Evolutionary conservation across 352 stramenopile species (phyloP).

Genomic region (Phytophthora europaea): DNA sequence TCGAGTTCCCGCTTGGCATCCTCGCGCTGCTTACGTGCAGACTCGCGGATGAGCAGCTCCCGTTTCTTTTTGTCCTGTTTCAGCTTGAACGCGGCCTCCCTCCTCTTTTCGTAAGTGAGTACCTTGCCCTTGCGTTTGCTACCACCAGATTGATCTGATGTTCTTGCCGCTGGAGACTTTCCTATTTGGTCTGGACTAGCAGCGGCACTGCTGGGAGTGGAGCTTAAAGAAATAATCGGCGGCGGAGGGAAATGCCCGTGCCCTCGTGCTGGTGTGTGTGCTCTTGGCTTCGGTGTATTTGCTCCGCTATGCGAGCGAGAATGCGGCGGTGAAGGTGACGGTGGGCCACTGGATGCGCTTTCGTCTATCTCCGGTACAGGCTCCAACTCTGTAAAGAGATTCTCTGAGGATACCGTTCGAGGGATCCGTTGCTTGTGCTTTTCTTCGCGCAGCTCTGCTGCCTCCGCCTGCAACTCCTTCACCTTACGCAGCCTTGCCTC

Average conservation of each 20-base stretch:
- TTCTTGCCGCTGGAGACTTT: slow-evolving; percentile 32
- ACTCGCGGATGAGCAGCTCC: slow-evolving; percentile 67
- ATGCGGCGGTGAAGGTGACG: slow-evolving; percentile 37
- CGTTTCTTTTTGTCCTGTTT: slow-evolving; percentile 78
- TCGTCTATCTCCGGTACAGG: slow-evolving; percentile 65
- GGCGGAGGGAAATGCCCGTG: slow-evolving; percentile 28
- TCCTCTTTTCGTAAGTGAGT: slow-evolving; percentile 65
- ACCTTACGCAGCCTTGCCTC: slow-evolving; percentile 29
- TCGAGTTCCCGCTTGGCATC: slow-evolving; percentile 71
- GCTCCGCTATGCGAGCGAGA: slow-evolving; percentile 33
- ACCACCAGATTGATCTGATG: slow-evolving; percentile 25
- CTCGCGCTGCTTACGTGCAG: slow-evolving; percentile 74
- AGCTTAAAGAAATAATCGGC: slow-evolving; percentile 35
- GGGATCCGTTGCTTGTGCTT: slow-evolving; percentile 37
- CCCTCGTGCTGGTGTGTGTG: slow-evolving; percentile 18
- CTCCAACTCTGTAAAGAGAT: slow-evolving; percentile 53
- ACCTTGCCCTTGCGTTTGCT: slow-evolving; percentile 32
- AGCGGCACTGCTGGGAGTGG: slow-evolving; percentile 36
- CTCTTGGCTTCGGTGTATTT: slow-evolving; percentile 32
- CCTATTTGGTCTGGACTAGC: slow-evolving; percentile 29
- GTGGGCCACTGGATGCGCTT: slow-evolving; percentile 44
- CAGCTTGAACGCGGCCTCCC: slow-evolving; percentile 69
- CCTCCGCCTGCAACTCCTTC: slow-evolving; percentile 22
- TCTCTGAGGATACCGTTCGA: slow-evolving; percentile 33
- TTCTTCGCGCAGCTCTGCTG: slow-evolving; percentile 28